Evolutionary conservation across 495 filamentous ascomycete genomes (phyloP).

Genomic region (Penicillium odoratum): DNA sequence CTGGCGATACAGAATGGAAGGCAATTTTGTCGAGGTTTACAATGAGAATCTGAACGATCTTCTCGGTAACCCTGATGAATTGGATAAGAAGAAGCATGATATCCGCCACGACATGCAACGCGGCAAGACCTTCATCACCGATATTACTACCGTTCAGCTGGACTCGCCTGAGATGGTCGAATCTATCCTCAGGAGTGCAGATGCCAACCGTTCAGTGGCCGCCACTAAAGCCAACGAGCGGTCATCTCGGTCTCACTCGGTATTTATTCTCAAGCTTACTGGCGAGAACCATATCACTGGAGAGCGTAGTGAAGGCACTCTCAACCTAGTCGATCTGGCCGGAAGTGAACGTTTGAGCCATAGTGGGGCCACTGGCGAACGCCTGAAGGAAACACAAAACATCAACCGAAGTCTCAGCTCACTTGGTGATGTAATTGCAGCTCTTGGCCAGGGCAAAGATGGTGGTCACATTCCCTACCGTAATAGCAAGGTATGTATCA

Average conservation of each 20-base stretch:
- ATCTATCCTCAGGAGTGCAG: slow-evolving; percentile 72
- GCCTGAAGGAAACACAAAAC: slow-evolving; percentile 91
- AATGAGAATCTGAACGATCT: slow-evolving; percentile 96
- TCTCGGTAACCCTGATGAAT: slow-evolving; percentile 71
- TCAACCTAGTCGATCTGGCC: slow-evolving; percentile 95
- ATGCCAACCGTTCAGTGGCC: slow-evolving; percentile 83
- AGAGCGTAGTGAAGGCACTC: slow-evolving; percentile 84
- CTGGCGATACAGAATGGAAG: slow-evolving; percentile 92
- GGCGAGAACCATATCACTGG: slow-evolving; percentile 80
- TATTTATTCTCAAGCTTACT: slow-evolving; percentile 89
- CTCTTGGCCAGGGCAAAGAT: slow-evolving; percentile 81
- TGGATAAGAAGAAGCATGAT: slow-evolving; percentile 86
- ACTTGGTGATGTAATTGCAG: slow-evolving; percentile 91
- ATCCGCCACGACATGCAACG: slow-evolving; percentile 82
- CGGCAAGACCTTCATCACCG: slow-evolving; percentile 81
- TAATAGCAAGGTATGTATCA: slow-evolving; percentile 76
- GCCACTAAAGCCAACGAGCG: slow-evolving; percentile 96
- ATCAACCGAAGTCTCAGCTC: slow-evolving; percentile 95
- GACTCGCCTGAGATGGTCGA: slow-evolving; percentile 79
- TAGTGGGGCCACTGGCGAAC: slow-evolving; percentile 76
- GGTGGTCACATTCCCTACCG: slow-evolving; percentile 89
- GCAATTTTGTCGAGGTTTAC: slow-evolving; percentile 98
- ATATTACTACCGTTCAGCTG: slow-evolving; percentile 74
- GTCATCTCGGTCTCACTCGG: slow-evolving; percentile 89
- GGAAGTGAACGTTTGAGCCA: slow-evolving; percentile 90